A percentile compares a stretch with the other conserved stretches of the same genome.
These are phyloP conservation scores for Urostyla sp. DNA, from an alignment of 73 alveolate species.

Conservation along the genomic window DNA sequence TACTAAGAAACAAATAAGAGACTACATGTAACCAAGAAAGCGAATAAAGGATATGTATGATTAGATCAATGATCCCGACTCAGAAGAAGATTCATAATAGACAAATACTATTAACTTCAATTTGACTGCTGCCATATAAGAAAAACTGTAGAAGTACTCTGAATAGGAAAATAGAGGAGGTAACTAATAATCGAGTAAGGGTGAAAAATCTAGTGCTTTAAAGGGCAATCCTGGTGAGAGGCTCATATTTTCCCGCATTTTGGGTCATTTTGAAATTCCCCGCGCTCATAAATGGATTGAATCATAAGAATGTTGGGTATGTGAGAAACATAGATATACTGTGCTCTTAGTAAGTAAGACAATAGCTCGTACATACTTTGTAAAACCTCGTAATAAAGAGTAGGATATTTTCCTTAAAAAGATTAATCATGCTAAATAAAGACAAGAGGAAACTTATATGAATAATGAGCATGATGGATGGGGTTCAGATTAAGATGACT, in stretches of 20 bases:
- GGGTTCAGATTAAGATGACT: slow-evolving; percentile 59
- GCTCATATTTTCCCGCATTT: slow-evolving; percentile 51
- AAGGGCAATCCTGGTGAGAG: slow-evolving; percentile 53
- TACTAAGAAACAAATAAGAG: slow-evolving; percentile 46
- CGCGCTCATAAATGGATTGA: slow-evolving; percentile 57
- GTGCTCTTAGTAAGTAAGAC: slow-evolving; percentile 53
- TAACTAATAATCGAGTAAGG: neutral
- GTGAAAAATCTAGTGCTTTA: slow-evolving; percentile 27
- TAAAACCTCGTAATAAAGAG: slow-evolving; percentile 24
- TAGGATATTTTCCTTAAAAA: neutral
- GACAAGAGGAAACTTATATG: slow-evolving; percentile 10
- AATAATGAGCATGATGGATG: slow-evolving; percentile 24
- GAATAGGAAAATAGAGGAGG: slow-evolving; percentile 19
- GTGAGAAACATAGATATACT: slow-evolving; percentile 60
- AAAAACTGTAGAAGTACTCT: neutral
- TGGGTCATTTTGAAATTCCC: slow-evolving; percentile 70
- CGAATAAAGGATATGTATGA: slow-evolving; percentile 46
- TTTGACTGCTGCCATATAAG: slow-evolving; percentile 40
- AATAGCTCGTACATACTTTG: neutral
- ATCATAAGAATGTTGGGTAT: slow-evolving; percentile 63
- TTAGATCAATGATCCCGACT: slow-evolving; percentile 29
- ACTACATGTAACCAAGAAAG: slow-evolving; percentile 43
- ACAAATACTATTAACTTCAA: neutral
- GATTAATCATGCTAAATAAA: slow-evolving; percentile 22
- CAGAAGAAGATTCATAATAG: slow-evolving; percentile 6